Percentiles rank a stretch among this genome's conserved stretches.
phyloP scores from a whole-genome alignment of 2,329 filamentous ascomycete genomes.

The Botrytis sinoallii region DNA sequence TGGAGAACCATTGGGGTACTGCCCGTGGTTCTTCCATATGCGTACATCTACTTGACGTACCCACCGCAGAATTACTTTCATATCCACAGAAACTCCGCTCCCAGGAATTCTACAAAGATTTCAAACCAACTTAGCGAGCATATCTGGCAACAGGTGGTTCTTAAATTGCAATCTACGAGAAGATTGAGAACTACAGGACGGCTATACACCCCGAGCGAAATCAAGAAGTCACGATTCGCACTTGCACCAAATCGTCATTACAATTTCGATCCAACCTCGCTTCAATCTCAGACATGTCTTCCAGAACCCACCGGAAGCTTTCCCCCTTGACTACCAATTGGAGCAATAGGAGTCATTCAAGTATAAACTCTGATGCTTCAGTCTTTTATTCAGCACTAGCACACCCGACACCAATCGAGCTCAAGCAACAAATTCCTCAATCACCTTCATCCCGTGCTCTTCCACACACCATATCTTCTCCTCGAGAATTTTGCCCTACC shows the following conservation, averaged over 20 bases:
- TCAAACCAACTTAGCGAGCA: neutral
- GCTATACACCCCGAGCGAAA: neutral
- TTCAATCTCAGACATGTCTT: conserved; percentile 23
- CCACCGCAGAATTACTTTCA: conserved; percentile 13
- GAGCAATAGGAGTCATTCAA: conserved; percentile 32
- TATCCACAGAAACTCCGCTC: conserved; percentile 2
- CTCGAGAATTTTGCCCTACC: conserved; percentile 20
- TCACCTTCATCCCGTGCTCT: conserved; percentile 12
- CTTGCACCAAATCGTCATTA: conserved; percentile 3
- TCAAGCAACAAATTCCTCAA: conserved; percentile 27
- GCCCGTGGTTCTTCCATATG: conserved; percentile 6
- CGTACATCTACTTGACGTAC: conserved; percentile 5
- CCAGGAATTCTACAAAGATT: neutral
- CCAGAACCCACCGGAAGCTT: conserved; percentile 24
- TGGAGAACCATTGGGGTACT: conserved; percentile 3
- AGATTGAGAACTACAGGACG: neutral
- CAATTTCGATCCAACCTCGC: conserved; percentile 12
- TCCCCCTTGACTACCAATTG: conserved; percentile 26
- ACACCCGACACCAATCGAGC: conserved; percentile 19
- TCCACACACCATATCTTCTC: conserved; percentile 10
- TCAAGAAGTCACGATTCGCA: neutral
- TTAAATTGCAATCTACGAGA: neutral
- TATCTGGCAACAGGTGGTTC: neutral
- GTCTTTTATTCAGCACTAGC: conserved; percentile 36
- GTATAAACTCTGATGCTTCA: conserved; percentile 31